Evolutionary conservation across 192 early-diverging fungal species (phyloP), one percentile per base, ranked within the genome.

Genomic region (Umbelopsis sp.): DNA sequence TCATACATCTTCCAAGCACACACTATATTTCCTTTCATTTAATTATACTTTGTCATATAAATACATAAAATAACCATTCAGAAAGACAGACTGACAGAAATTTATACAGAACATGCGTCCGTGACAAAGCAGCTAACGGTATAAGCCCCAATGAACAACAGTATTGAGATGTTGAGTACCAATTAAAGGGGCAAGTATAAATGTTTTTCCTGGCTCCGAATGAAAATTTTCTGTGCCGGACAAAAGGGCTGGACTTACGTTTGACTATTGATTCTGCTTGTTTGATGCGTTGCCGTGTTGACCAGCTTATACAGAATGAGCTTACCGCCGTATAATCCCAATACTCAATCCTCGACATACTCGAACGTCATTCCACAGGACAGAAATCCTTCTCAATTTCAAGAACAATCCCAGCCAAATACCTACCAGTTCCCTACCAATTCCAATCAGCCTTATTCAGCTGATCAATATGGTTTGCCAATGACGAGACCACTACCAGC

Each of bases 281-380:
- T 14, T 62, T 62, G 31, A 62, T 62, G 56, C 38, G 12, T 41
- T 41, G 38, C 38, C 12, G n/a, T 41, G 38, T 5, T 20, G 2
- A 8, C 16, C 26, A 62, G 26, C 16, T 32, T 31, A 7, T 20
- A 31, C 31, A 62, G 11, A 14, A 62, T 62, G 56, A 62, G 56
- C 26, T 34, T 62, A n/a, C 56, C 56, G n/a, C 56, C 56, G 14
- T 62, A 62, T 62, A 62, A 62, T 62, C 56, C 24, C 10, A 62
- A 62, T 32, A 32, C 26, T 5, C 12, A 62, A 29, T 2, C 4
- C 8, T 32, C 56, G 3, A 12, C 56, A 17, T 62, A 62, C 26
- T 12, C 56, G 26, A 62, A 62, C 26, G 20, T 11, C 14, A 31
- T 34, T 34, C 56, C 24, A 32, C 56, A 14, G 7, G 56, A 62